Evolutionary conservation across 441 rosid genomes (phyloP), one percentile per base, ranked within the genome.

Genomic region (Iberis amara): DNA sequence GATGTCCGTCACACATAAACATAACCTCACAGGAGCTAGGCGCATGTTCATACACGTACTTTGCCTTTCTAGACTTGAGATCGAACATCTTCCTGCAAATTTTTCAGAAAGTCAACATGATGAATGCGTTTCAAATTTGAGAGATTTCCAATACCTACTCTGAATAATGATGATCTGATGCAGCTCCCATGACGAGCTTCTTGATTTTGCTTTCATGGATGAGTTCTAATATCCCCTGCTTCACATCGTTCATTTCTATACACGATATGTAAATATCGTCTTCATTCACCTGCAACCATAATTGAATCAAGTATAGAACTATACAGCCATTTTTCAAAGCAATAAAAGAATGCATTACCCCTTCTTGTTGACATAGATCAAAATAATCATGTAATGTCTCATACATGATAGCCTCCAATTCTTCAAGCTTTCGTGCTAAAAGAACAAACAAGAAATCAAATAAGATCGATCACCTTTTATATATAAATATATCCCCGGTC

Each of bases 101-200:
- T 39, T n/a, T 37, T 37, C 57, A 47, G 53, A 59, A 47, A 32
- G 64, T 30, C 39, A 33, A 31, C 13, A 52, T 13, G 26, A 52
- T 13, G 26, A 61, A 33, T 15, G 62, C 40, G 26, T 32, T 56
- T 27, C 24, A 6, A 33, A 1, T 53, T 23, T 32, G 4, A 21
- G 5, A 44, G 21, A 33, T 14, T 4, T 26, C 4, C 6, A 14
- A 26, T 41, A 40, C 48, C 6, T 76, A 87, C 91, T 61, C 84
- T 8, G 83, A 72, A 65, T 68, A 75, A 59, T 71, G 83, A 61
- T 61, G 85, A 71, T 85, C 83, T 9, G 87, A 77, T 49, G 96
- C 96, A 53, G 94, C 95, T 69, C 98, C 98, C 94, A 91, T 88
- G 33, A 85, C 91, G 55, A 91, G 91, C 75, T 80, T 76, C 68